Evolutionary conservation across 1,139 yeast species (phyloP).

Genomic region (Meyerozyma guilliermondii): DNA sequence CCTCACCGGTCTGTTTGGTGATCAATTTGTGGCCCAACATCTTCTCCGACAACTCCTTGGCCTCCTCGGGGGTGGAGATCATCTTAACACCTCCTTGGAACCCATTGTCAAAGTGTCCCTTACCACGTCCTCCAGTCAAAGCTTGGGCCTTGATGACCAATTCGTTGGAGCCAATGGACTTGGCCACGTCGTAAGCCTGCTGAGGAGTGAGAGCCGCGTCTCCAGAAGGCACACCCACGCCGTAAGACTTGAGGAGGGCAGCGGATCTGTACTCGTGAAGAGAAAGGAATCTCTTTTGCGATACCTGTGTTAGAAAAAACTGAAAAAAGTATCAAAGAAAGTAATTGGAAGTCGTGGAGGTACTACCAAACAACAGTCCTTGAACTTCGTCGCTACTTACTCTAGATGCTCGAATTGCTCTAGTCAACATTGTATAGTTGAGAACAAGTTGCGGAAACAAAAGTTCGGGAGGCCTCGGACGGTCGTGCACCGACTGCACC

Average conservation of each 20-base stretch:
- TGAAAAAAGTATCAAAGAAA: neutral
- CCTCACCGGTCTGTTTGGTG: conserved; percentile 97
- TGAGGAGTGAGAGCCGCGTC: conserved; percentile 86
- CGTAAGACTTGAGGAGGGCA: conserved; percentile 72
- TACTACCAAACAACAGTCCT: too few species aligned
- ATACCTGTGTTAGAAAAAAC: neutral
- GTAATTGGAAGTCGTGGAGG: too few species aligned
- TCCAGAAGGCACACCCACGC: conserved; percentile 89
- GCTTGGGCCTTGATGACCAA: conserved; percentile 98
- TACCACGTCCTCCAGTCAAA: conserved; percentile 99
- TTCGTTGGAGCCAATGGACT: conserved; percentile 61
- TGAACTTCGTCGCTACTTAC: too few species aligned
- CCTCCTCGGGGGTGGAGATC: conserved; percentile 82
- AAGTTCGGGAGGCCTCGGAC: neutral
- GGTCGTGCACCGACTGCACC: conserved; percentile 1
- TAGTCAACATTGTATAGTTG: neutral
- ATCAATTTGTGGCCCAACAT: conserved; percentile 90
- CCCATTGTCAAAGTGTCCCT: conserved; percentile 95
- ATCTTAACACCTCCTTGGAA: conserved; percentile 95
- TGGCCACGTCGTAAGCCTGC: conserved; percentile 81
- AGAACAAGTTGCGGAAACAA: conserved; percentile 1
- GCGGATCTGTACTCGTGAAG: conserved; percentile 97
- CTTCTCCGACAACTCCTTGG: conserved; percentile 77
- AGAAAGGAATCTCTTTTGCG: conserved; percentile 64
- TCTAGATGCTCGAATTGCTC: conserved; percentile 1